Conservation (phyloP, 1,139 yeast genomes). For the Debaryomyces subglobosus region DNA sequence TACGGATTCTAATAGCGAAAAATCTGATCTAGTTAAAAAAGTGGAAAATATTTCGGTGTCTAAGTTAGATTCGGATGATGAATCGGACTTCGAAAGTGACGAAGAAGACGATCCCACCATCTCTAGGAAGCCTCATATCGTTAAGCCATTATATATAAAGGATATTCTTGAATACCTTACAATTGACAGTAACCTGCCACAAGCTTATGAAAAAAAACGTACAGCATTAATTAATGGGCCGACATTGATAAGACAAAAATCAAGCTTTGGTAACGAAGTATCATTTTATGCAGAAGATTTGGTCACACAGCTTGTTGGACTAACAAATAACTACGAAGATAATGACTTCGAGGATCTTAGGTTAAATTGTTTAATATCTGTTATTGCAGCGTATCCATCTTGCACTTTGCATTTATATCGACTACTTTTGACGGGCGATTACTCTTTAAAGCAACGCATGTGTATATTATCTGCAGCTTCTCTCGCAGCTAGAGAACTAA, state of each 20-base stretch:
- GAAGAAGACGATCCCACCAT: conserved; percentile 57
- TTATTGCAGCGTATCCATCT: conserved; percentile 51
- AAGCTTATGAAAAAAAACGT: conserved; percentile 54
- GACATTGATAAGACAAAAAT: conserved; percentile 56
- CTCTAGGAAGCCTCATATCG: conserved; percentile 36
- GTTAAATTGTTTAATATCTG: conserved; percentile 54
- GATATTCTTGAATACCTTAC: conserved; percentile 60
- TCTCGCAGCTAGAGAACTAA: conserved; percentile 59
- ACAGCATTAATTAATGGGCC: conserved; percentile 59
- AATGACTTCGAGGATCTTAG: conserved; percentile 52
- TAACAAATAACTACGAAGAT: conserved; percentile 53
- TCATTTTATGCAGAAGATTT: conserved; percentile 50
- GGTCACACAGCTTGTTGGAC: conserved; percentile 46
- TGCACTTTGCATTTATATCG: conserved; percentile 41
- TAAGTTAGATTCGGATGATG: conserved; percentile 14
- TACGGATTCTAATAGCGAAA: background rate
- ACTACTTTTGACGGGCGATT: conserved; percentile 60
- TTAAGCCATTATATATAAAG: conserved; percentile 62
- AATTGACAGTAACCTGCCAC: conserved; percentile 43
- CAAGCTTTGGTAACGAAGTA: conserved; percentile 57
- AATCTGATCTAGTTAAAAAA: background rate
- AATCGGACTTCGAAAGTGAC: conserved; percentile 46
- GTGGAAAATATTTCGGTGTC: conserved; percentile 12
- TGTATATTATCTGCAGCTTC: conserved; percentile 57
- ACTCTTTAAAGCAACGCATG: conserved; percentile 64